These are phyloP conservation scores for Vicia villosa DNA, from an alignment of 306 rosid species.

Conservation along the genomic window DNA sequence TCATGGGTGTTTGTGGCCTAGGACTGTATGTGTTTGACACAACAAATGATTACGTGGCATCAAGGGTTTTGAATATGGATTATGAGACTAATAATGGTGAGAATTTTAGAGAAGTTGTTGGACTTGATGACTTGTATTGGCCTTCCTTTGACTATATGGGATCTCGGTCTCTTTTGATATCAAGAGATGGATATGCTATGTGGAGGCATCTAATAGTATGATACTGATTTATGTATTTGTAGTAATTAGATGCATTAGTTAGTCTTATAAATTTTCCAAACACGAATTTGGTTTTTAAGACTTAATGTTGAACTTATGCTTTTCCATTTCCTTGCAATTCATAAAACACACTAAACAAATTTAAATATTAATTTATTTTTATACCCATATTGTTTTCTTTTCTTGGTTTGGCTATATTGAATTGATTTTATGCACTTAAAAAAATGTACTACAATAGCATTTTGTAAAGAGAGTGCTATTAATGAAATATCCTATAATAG, in stretches of 20 bases:
- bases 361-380: too few relatives aligned
- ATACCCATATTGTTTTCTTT: too few relatives aligned
- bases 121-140: constrained; percentile 81
- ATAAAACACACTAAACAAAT: too few relatives aligned
- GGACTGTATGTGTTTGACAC: constrained; percentile 86
- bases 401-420: too few relatives aligned
- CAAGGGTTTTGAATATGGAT: constrained; percentile 46
- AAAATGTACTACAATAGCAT: too few relatives aligned
- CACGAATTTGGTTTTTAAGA: constrained; percentile 3
- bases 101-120: constrained; percentile 58
- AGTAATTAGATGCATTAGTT: constrained; percentile 33
- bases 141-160: constrained; percentile 85
- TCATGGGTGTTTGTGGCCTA: constrained; percentile 79
- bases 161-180: constrained; percentile 83
- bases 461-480: too few relatives aligned
- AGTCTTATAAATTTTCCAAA: constrained; percentile 29
- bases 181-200: constrained; percentile 94
- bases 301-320: constrained; percentile 10
- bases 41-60: constrained; percentile 57
- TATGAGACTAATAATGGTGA: constrained; percentile 34
- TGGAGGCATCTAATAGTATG: constrained; percentile 69
- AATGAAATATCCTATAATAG: too few relatives aligned
- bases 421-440: too few relatives aligned
- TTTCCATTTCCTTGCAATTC: constrained; percentile 26
- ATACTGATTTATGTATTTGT: constrained; percentile 30